A percentile compares a stretch with the other conserved stretches of the same genome.
Evolutionary conservation across 305 asterid genomes (phyloP).

Genomic region (Fraxinus dipetala): DNA sequence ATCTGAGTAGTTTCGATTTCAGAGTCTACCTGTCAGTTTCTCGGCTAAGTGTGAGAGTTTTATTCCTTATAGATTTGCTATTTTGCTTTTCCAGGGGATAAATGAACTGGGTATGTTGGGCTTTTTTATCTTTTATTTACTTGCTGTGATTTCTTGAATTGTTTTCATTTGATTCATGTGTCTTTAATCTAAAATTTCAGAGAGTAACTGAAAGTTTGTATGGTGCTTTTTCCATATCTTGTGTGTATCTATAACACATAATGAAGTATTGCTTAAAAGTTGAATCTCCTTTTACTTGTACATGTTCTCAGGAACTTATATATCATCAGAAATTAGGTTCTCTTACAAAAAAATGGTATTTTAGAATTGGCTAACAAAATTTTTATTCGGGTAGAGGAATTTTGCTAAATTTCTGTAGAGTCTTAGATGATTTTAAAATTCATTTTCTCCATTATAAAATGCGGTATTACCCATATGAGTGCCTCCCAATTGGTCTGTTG

Average conservation of each 20-base stretch:
- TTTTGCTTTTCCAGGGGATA: neutral
- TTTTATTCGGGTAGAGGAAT: neutral
- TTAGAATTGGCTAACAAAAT: neutral
- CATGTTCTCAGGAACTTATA: neutral
- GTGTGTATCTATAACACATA: neutral
- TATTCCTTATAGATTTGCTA: neutral
- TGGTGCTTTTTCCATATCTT: neutral
- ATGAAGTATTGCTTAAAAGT: neutral
- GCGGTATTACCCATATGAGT: neutral
- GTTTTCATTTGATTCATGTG: neutral
- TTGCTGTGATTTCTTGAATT: neutral
- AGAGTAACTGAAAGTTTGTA: neutral
- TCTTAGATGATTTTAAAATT: neutral
- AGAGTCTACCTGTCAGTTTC: neutral
- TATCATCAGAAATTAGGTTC: neutral
- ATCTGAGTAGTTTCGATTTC: neutral
- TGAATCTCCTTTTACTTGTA: neutral
- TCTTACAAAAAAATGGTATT: neutral
- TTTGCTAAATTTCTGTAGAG: neutral
- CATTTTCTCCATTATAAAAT: neutral
- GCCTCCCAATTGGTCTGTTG: neutral
- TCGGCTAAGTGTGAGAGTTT: neutral
- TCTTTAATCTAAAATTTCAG: neutral
- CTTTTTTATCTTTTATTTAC: neutral
- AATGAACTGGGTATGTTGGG: neutral